Evolutionary conservation across 2,329 filamentous ascomycete genomes (phyloP).

Genomic region (Zelopaecilomyces penicillatus): DNA sequence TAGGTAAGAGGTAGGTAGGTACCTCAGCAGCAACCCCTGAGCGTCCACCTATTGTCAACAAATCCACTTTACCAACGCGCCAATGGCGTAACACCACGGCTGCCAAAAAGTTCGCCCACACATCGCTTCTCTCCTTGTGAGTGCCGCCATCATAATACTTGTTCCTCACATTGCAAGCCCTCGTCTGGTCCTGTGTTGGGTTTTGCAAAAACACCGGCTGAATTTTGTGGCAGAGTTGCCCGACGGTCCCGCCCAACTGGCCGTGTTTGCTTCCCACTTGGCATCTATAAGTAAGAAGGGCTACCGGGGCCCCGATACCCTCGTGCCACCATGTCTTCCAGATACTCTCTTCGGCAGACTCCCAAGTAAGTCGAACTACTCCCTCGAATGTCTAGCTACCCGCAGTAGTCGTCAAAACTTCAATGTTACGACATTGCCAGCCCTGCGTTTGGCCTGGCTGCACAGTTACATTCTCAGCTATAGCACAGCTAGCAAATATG

Average conservation of each 20-base stretch:
- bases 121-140: constrained; percentile 4
- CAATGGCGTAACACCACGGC: constrained; percentile 11
- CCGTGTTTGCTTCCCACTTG: no score
- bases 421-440: no score
- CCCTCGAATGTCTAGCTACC: neutral
- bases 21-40: neutral
- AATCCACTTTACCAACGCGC: constrained; percentile 5
- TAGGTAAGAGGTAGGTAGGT: no score
- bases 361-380: constrained; percentile 17
- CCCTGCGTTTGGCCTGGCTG: neutral
- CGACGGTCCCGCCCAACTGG: no score
- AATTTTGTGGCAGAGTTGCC: no score
- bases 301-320: neutral
- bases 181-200: no score
- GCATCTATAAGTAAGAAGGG: neutral
- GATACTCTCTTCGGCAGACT: constrained; percentile 24
- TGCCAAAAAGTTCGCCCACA: constrained; percentile 4
- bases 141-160: no score
- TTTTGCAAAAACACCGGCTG: no score
- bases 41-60: constrained; percentile 1
- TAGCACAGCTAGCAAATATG: no score
- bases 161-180: no score
- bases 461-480: no score
- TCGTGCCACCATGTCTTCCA: constrained; percentile 13
- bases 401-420: no score